Base-by-base conservation (phyloP, 441 rosid genomes). In the Populus hybrid region DNA sequence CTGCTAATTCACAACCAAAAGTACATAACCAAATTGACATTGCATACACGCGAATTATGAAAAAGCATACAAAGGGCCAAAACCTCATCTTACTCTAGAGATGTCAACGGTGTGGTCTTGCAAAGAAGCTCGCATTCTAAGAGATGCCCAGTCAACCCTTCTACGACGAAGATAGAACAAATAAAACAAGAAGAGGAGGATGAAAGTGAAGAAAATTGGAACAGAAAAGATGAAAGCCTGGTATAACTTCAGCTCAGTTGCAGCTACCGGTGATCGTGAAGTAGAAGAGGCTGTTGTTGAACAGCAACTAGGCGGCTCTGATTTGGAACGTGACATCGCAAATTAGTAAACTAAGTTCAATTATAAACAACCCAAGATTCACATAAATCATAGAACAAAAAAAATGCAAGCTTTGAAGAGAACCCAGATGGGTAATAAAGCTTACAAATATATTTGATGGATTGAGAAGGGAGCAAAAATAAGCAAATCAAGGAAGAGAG, bases 201-300 rank as follows among this genome's bases (percentile, higher is more conserved):
- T 46, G 79, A 90, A 89, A 76, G 91, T 85, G 87, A 92, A 93
- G 83, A 93, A 86, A 65, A 94, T 85, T 61, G 98, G 97, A 1
- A 91, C 93, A 9, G 94, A 85, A 46, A 92, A 92, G 46, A 94
- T 90, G 67, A 94, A 89, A 76, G 94, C 90, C 85, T 91, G 93
- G 80, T 88, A 90, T 1, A 91, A 86, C 86, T 92, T 92, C 83
- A 91, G 85, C 84, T 90, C 93, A 76, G 90, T 82, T 28, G 86
- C 78, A 82, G 75, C 80, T 42, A 50, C 70, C 2, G 83, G 30
- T 38, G 79, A 34, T 63, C 35, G n/a, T 26, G 78, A 59, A 26
- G 42, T 26, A 28, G 79, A 46, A 34, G 91, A 76, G 32, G 84
- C n/a, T 18, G 81, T n/a, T 5, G 84, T 9, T 19, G 90, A 63